These are phyloP conservation scores for Echites panduratus DNA, from an alignment of 257 asterid species.

Conservation along the genomic window DNA sequence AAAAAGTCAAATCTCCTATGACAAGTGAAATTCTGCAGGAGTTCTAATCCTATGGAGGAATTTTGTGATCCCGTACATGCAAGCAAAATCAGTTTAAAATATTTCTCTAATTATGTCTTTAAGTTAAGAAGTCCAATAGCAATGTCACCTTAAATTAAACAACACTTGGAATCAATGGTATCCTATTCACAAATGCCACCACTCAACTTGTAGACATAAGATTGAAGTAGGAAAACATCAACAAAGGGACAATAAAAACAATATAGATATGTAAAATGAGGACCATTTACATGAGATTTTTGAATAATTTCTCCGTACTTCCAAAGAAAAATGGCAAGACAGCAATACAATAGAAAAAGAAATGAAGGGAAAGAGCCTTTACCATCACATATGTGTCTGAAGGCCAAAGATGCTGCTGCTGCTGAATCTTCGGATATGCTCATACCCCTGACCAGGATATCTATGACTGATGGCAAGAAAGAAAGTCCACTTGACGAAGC, in stretches of 20 bases:
- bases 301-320: neutral
- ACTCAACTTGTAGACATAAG: neutral
- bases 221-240: too few species aligned
- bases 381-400: conserved; percentile 92
- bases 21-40: neutral
- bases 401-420: conserved; percentile 92
- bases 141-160: neutral
- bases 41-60: neutral
- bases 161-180: neutral
- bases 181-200: neutral
- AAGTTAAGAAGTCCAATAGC: neutral
- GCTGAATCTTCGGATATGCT: conserved; percentile 90
- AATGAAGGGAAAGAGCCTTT: conserved; percentile 19
- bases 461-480: conserved; percentile 79
- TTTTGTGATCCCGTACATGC: neutral
- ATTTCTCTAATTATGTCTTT: neutral
- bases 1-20: neutral
- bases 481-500: conserved; percentile 73
- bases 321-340: neutral
- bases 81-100: neutral
- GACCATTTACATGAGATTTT: neutral
- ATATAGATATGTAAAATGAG: neutral
- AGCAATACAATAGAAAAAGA: conserved; percentile 6
- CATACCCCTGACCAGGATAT: conserved; percentile 94
- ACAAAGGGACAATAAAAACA: neutral